phyloP scores from a whole-genome alignment of 1,139 yeast species.

The Suhomyces ambrosiae region DNA sequence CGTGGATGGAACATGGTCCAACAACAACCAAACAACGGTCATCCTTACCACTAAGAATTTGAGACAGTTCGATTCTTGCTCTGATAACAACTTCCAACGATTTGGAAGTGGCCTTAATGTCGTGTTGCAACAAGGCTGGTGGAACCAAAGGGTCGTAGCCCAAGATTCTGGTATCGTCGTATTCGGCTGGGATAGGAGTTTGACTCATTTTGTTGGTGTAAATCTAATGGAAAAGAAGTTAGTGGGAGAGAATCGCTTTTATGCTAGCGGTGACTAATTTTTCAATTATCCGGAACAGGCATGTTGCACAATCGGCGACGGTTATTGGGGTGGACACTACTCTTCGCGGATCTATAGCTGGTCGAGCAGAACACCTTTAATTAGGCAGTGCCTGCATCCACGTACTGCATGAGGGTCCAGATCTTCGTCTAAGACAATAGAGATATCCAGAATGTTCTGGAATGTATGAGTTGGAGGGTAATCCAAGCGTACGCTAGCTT shows the following conservation, averaged over 20 bases:
- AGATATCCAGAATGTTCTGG: no score
- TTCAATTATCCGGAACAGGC: background rate
- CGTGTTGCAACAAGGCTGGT: conserved; percentile 81
- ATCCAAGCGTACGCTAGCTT: no score
- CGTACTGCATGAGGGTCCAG: no score
- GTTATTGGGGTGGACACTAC: background rate
- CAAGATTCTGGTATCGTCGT: conserved; percentile 84
- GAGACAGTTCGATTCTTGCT: conserved; percentile 77
- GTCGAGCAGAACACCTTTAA: no score
- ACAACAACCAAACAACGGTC: conserved; percentile 86
- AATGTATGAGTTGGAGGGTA: no score
- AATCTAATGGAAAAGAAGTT: background rate
- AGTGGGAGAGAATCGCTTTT: no score
- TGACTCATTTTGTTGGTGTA: conserved; percentile 27
- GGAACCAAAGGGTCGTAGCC: conserved; percentile 92
- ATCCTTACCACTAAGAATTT: conserved; percentile 70
- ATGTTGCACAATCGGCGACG: conserved; percentile 6
- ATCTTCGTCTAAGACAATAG: no score
- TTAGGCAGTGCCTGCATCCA: no score
- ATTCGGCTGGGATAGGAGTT: conserved; percentile 68
- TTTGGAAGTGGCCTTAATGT: conserved; percentile 65
- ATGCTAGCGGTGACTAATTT: conserved; percentile 1
- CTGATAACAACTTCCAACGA: conserved; percentile 68
- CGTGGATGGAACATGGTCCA: conserved; percentile 96
- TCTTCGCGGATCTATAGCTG: no score